A percentile compares a stretch with the other conserved stretches of the same genome.
Conservation (phyloP, 495 filamentous ascomycete genomes). For the Talaromyces borbonicus region DNA sequence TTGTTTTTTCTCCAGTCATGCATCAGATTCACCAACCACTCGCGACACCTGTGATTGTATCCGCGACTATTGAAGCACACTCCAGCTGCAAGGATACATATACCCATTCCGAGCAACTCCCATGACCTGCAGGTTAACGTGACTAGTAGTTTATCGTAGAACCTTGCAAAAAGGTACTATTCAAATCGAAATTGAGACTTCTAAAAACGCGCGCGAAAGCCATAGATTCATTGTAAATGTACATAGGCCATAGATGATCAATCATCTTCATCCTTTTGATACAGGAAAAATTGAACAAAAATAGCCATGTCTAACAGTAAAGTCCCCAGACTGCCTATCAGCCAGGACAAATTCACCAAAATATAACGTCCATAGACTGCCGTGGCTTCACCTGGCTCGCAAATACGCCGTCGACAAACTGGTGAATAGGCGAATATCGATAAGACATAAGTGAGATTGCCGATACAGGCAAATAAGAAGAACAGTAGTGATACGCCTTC, state of each 20-base stretch:
- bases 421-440: slow-evolving; percentile 86
- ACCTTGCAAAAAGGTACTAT: neutral
- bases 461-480: slow-evolving; percentile 92
- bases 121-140: too few species aligned
- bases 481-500: slow-evolving; percentile 88
- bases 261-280: slow-evolving; percentile 36
- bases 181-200: too few species aligned
- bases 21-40: too few species aligned
- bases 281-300: slow-evolving; percentile 88
- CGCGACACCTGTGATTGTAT: too few species aligned
- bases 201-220: too few species aligned
- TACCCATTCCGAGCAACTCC: too few species aligned
- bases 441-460: slow-evolving; percentile 85
- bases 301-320: slow-evolving; percentile 73
- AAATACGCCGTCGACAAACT: slow-evolving; percentile 35
- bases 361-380: slow-evolving; percentile 68
- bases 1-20: too few species aligned
- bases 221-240: neutral
- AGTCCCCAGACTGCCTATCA: slow-evolving; percentile 83
- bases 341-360: slow-evolving; percentile 77
- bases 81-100: too few species aligned
- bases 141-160: neutral
- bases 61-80: too few species aligned
- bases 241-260: neutral
- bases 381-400: slow-evolving; percentile 44